These are phyloP conservation scores for Selaginella tamariscina DNA, from an alignment of 75 land plant genomes.

Conservation along the genomic window DNA sequence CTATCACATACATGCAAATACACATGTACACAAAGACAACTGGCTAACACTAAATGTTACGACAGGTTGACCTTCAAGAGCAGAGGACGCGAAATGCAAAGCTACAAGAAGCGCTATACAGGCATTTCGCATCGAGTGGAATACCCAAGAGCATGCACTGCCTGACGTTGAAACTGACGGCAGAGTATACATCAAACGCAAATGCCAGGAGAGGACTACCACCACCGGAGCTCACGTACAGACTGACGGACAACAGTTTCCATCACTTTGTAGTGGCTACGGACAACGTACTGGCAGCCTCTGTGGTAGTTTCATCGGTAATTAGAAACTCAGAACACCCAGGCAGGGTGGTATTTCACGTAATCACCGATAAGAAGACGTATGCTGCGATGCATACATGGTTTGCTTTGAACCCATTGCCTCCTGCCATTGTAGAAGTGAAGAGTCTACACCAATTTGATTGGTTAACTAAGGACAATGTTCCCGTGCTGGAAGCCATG, in stretches of 20 bases:
- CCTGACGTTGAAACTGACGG: constrained; percentile 71
- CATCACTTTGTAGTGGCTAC: constrained; percentile 58
- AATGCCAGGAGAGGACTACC: constrained; percentile 74
- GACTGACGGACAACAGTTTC: constrained; percentile 57
- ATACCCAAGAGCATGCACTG: constrained; percentile 90
- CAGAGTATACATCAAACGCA: constrained; percentile 92
- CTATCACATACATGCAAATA: too few relatives aligned
- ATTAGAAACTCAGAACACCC: constrained; percentile 42
- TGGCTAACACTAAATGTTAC: neutral
- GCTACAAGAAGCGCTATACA: constrained; percentile 70
- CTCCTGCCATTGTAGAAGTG: constrained; percentile 78
- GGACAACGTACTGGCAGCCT: constrained; percentile 76
- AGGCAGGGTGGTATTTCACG: constrained; percentile 54
- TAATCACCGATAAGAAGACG: constrained; percentile 90
- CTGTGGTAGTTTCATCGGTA: constrained; percentile 60
- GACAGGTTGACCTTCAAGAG: constrained; percentile 66
- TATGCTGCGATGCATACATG: constrained; percentile 97
- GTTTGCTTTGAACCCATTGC: constrained; percentile 73
- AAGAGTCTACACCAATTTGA: constrained; percentile 86
- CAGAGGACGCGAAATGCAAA: constrained; percentile 51
- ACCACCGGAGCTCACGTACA: constrained; percentile 57
- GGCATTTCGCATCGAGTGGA: constrained; percentile 83
- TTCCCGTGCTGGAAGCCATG: constrained; percentile 82
- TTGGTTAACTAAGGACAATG: constrained; percentile 86
- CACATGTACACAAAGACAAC: too few relatives aligned